Evolutionary conservation across 2,329 filamentous ascomycete genomes (phyloP), one percentile per base, ranked within the genome.

Genomic region (Monosporascus ibericus): DNA sequence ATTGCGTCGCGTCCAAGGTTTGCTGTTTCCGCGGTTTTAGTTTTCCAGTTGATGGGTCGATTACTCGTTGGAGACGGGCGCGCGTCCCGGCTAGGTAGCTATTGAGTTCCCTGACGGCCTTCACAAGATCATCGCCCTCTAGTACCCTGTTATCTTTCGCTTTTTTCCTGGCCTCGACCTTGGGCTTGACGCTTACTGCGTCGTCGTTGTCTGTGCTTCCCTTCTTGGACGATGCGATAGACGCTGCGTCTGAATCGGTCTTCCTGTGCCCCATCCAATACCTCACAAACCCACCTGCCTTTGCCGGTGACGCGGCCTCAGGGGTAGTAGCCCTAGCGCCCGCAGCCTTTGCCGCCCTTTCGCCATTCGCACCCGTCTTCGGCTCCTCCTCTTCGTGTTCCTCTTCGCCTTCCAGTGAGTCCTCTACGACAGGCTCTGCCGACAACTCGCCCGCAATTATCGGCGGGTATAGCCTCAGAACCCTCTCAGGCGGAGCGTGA

Each of bases 61-160:
- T 75, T 27, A 82, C 76, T 9, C 80, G 73, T 63, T 86, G 82
- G 47, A 86, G 72, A 22, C 82, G 77, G 20, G 81, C 79, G 54
- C 94, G 84, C 18, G 92, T 90, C 57, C 95, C 90, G 0, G 91
- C 92, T 7, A 99, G 79, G 65, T 95, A 99, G 24, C 86, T 87
- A 62, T 89, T 90, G 2, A 99, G 77, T 57, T 92, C 91, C 44
- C 87, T 80, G 17, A 94, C 88, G 0, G 94, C 91, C 48, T 84
- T 79, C 60, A 83, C 87, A 37, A 99, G 78, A 60, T 96, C 90
- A 63, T 92, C 92, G 15, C 90, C 91, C 65, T 91, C 84, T 37
- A 87, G 72, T 0, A 75, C 73, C 34, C 73, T 76, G 34, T 86
- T 80, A 2, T 79, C 73, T 2, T 62, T 55, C 2, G 68, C 51